Percentiles rank a stretch among this genome's conserved stretches.
Evolutionary conservation across 78 protist species (phyloP).

Genomic region (Dictyostelium intermedium): DNA sequence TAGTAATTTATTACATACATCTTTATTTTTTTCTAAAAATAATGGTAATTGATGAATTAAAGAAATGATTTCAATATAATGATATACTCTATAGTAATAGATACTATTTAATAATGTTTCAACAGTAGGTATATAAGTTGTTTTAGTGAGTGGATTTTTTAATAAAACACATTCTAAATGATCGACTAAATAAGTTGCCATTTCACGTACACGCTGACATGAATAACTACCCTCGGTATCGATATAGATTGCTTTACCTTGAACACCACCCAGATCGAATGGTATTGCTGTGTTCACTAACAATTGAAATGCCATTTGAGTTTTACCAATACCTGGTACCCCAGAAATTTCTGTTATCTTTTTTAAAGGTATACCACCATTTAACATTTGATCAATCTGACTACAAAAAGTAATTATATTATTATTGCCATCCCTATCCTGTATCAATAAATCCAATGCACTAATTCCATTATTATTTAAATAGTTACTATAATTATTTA

Average conservation of each 20-base stretch:
- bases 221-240: constrained; percentile 90
- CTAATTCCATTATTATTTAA: not conserved
- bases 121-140: not conserved
- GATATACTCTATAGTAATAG: constrained; percentile 75
- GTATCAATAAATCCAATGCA: constrained; percentile 36
- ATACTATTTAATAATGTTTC: constrained; percentile 42
- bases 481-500: not conserved
- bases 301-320: constrained; percentile 88
- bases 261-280: constrained; percentile 63
- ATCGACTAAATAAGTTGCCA: constrained; percentile 44
- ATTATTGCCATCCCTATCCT: not conserved
- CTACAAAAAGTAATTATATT: constrained; percentile 77
- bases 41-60: constrained; percentile 35
- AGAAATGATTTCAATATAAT: constrained; percentile 82
- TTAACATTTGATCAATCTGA: constrained; percentile 69
- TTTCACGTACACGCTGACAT: constrained; percentile 58
- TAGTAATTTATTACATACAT: not conserved
- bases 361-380: constrained; percentile 71
- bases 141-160: not conserved
- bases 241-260: constrained; percentile 84
- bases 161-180: constrained; percentile 19
- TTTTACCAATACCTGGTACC: constrained; percentile 90
- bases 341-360: constrained; percentile 89
- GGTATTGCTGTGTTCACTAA: constrained; percentile 79
- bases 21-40: constrained; percentile 20